Base-by-base conservation (phyloP, 345 rosid species). In the Gossypium stocksii region DNA sequence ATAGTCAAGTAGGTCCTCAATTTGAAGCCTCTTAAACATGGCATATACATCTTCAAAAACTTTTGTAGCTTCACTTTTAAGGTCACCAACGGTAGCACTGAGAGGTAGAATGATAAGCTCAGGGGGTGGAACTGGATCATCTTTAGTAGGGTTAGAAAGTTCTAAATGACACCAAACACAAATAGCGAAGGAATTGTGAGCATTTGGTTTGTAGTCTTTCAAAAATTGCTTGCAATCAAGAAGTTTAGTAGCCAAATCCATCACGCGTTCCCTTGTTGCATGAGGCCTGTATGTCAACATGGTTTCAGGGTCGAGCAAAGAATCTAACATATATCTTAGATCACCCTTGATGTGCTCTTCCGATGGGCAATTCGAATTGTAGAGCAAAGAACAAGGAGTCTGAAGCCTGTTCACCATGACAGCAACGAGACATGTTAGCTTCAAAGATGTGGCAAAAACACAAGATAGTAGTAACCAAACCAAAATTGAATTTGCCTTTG, bases 211-310 rank as follows among this genome's bases (percentile, higher is more conserved):
- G 77, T 84, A 87, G 66, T 86, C 92, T 79, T 87, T 90, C 70
- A 87, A 75, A 74, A 92, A 92, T 49, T 90, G 89, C 75, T 92
- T 90, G 81, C 97, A 88, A 72, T 92, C 97, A 9, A 90, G 83
- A 77, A 92, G 84, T 77, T 83, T 92, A 38, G 80, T 82, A 38
- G 86, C 90, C 5, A 86, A 81, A 43, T 85, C 87, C 17, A 70
- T 74, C 85, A 85, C 66, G 1, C 48, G 43, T 34, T 84, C 82
- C 66, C 81, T 80, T 22, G 83, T 80, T 7, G 79, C 79, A 20
- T 71, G 83, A 62, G 84, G 81, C 62, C 82, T 76, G 54, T 73
- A 78, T 70, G 77, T 61, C 34, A 62, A 73, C 77, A 78, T 77
- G 14, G 78, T 83, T 79, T 79, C 85, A 51, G 89, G 93, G 70